A percentile compares a stretch with the other conserved stretches of the same genome.
These are phyloP conservation scores for Solanum habrochaites DNA, from an alignment of 257 asterid species.

Conservation along the genomic window DNA sequence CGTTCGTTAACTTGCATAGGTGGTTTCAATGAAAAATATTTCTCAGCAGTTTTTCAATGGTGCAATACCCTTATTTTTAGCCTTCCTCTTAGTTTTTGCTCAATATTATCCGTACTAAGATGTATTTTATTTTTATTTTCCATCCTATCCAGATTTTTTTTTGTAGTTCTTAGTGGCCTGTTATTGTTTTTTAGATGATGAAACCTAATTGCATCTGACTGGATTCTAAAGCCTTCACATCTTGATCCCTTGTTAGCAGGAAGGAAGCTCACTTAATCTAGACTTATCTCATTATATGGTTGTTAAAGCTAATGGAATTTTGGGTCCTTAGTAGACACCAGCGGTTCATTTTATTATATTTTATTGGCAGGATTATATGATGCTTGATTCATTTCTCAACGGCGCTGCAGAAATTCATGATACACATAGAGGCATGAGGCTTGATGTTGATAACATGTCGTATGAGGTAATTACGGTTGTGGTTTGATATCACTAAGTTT, in stretches of 20 bases:
- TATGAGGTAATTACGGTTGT: slow-evolving; percentile 51
- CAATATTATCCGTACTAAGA: not conserved
- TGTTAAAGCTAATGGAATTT: not conserved
- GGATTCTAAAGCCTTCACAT: not conserved
- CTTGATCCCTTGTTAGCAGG: not conserved
- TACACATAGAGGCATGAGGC: slow-evolving; percentile 84
- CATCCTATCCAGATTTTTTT: not conserved
- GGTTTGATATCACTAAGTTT: not conserved
- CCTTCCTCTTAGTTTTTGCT: not conserved
- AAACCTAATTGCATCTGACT: not conserved
- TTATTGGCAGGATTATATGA: slow-evolving; percentile 44
- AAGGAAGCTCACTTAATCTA: not conserved
- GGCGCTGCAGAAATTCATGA: slow-evolving; percentile 67
- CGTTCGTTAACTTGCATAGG: not conserved
- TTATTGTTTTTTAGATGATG: not conserved
- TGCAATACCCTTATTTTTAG: not conserved
- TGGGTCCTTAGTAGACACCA: not conserved
- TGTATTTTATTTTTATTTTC: not conserved
- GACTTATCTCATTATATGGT: not conserved
- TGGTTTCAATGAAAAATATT: not conserved
- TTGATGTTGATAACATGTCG: slow-evolving; percentile 88
- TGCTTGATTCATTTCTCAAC: slow-evolving; percentile 48
- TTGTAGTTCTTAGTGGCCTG: not conserved
- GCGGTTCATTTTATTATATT: not conserved
- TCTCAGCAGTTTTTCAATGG: not conserved